A percentile compares a stretch with the other conserved stretches of the same genome.
Conservation (phyloP, 192 early-diverging fungal species). For the Radiomyces spectabilis region DNA sequence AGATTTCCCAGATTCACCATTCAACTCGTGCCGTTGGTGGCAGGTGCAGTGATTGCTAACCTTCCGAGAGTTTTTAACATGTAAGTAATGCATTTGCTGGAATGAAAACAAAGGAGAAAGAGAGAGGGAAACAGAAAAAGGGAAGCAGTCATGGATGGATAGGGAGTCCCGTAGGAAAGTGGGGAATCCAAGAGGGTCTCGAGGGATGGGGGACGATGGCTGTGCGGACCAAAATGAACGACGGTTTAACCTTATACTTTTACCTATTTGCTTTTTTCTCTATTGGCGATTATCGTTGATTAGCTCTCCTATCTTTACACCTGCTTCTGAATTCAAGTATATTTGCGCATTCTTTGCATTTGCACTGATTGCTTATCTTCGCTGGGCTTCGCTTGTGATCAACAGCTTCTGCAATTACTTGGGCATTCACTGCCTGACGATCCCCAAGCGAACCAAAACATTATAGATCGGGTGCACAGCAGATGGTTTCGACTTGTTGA, state of each 20-base stretch:
- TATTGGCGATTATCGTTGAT: conserved; percentile 11
- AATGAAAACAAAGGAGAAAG: no score
- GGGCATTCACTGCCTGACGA: conserved; percentile 80
- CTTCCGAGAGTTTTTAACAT: conserved; percentile 42
- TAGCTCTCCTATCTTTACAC: conserved; percentile 57
- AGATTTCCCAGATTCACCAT: conserved; percentile 78
- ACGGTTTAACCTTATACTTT: neutral
- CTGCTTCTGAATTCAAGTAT: conserved; percentile 61
- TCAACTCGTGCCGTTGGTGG: conserved; percentile 63
- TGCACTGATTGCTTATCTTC: conserved; percentile 67
- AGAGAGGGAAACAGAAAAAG: neutral
- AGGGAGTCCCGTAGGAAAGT: neutral
- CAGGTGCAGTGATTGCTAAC: conserved; percentile 65
- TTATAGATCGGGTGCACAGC: neutral
- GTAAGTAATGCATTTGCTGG: conserved; percentile 38
- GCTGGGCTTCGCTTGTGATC: conserved; percentile 84
- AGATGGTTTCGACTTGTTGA: no score
- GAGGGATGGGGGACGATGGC: no score
- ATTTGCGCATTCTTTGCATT: conserved; percentile 64
- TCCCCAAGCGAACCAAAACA: conserved; percentile 32
- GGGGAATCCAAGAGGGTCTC: no score
- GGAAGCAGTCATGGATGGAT: neutral
- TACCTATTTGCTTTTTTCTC: neutral
- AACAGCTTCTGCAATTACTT: conserved; percentile 81
- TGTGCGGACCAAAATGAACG: no score